Percentiles rank a stretch among this genome's conserved stretches.
Conservation (phyloP, 192 early-diverging fungal species). For the Gigaspora rosea region DNA sequence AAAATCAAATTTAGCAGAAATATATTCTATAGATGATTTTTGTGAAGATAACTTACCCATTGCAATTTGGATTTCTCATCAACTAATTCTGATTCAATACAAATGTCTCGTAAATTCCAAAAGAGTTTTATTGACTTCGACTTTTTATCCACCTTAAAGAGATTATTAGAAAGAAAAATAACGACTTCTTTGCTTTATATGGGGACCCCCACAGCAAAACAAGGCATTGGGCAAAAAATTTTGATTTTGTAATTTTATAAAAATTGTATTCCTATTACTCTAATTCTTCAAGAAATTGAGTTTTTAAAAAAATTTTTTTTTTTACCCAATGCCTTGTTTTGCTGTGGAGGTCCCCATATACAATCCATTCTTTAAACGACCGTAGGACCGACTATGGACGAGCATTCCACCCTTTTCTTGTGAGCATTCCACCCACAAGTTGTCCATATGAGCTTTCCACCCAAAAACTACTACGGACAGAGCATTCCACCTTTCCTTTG, state of each 20-base stretch:
- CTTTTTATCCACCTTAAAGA: not conserved
- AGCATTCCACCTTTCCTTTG: not conserved
- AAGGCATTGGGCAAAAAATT: no score
- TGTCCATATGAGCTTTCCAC: not conserved
- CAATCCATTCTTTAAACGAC: not conserved
- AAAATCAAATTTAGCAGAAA: not conserved
- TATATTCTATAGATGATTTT: conserved; percentile 21
- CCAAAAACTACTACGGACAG: conserved; percentile 8
- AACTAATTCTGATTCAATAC: conserved; percentile 10
- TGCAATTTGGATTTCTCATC: conserved; percentile 18
- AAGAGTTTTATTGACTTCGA: conserved; percentile 16
- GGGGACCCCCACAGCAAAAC: not conserved
- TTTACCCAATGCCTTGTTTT: no score
- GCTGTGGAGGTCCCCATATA: no score
- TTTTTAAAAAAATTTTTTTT: no score
- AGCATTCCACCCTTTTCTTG: not conserved
- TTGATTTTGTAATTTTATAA: no score
- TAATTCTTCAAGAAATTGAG: no score
- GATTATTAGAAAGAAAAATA: conserved; percentile 3
- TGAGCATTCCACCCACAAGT: not conserved
- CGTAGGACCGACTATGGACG: not conserved
- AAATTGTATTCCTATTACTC: no score
- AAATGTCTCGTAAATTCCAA: conserved; percentile 6
- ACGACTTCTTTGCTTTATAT: not conserved
- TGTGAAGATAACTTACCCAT: conserved; percentile 28